phyloP scores from a whole-genome alignment of 176 grass and related monocot genomes.

The Saccharum officinarum region DNA sequence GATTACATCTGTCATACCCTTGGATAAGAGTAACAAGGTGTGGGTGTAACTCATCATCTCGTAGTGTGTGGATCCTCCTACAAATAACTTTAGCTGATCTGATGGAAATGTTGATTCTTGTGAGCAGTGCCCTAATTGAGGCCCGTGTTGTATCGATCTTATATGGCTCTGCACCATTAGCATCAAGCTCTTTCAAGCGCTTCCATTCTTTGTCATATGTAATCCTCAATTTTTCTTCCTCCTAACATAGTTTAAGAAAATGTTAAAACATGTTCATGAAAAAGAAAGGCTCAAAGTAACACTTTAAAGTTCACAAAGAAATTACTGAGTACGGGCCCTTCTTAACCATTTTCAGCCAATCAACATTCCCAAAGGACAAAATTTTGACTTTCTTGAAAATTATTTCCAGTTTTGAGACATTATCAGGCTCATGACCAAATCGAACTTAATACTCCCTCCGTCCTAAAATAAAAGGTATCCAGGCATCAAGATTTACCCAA shows the following conservation, averaged over 20 bases:
- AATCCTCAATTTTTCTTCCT: constrained; percentile 79
- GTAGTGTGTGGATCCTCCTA: constrained; percentile 70
- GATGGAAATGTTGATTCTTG: constrained; percentile 62
- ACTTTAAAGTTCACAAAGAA: not conserved
- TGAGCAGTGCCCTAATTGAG: constrained; percentile 60
- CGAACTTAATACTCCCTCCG: not conserved
- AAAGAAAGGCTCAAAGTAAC: not conserved
- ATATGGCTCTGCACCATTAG: constrained; percentile 62
- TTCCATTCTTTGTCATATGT: constrained; percentile 84
- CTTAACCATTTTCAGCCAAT: not conserved
- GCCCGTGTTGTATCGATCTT: constrained; percentile 57
- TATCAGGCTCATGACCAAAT: not conserved
- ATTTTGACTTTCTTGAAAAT: not conserved
- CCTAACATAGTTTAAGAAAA: constrained; percentile 43
- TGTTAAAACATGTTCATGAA: not conserved
- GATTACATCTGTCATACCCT: constrained; percentile 58
- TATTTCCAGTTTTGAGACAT: not conserved
- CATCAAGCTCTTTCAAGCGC: constrained; percentile 66
- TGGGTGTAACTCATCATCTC: constrained; percentile 71
- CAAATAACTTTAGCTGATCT: constrained; percentile 78
- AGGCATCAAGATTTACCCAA: not conserved
- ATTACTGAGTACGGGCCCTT: not conserved
- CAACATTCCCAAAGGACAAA: not conserved
- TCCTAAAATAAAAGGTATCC: not conserved
- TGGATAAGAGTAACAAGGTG: constrained; percentile 67